Conservation (phyloP, 164 flowering plant species). For the Vitis riparia region DNA sequence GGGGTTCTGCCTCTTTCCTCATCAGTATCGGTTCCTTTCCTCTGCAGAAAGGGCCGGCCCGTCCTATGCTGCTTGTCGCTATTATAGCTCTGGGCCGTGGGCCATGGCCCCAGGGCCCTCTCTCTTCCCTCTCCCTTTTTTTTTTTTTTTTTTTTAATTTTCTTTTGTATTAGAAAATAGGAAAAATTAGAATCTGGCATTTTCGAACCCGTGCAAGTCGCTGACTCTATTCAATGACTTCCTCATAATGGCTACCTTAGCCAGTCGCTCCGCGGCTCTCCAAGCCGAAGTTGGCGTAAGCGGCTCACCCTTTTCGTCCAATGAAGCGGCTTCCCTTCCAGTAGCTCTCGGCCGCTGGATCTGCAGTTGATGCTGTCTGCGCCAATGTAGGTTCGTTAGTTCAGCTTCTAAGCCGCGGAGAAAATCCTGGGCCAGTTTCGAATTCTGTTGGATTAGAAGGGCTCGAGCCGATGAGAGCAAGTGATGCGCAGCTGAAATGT, state of each 20-base stretch:
- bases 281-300: slow-evolving; percentile 95
- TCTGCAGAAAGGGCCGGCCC: slow-evolving; percentile 26
- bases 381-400: slow-evolving; percentile 42
- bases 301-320: slow-evolving; percentile 76
- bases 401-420: slow-evolving; percentile 50
- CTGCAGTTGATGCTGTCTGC: slow-evolving; percentile 23
- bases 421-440: slow-evolving; percentile 36
- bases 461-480: slow-evolving; percentile 56
- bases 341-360: slow-evolving; percentile 31
- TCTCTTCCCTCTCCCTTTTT: background rate
- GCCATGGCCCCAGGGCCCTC: background rate
- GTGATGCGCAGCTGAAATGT: slow-evolving; percentile 44
- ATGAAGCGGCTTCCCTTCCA: slow-evolving; percentile 6
- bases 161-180: background rate
- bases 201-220: slow-evolving; percentile 97
- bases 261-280: slow-evolving; percentile 92
- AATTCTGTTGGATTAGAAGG: slow-evolving; percentile 27
- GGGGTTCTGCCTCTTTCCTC: background rate
- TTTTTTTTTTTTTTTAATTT: background rate
- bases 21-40: slow-evolving; percentile 5
- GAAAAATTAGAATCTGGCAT: slow-evolving; percentile 39
- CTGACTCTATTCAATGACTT: slow-evolving; percentile 76
- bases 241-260: slow-evolving; percentile 76
- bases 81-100: slow-evolving; percentile 19
- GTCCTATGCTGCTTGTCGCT: slow-evolving; percentile 23